Evolutionary conservation across 108 stramenopile species (phyloP).

Genomic region (Bacterosira constricta): DNA sequence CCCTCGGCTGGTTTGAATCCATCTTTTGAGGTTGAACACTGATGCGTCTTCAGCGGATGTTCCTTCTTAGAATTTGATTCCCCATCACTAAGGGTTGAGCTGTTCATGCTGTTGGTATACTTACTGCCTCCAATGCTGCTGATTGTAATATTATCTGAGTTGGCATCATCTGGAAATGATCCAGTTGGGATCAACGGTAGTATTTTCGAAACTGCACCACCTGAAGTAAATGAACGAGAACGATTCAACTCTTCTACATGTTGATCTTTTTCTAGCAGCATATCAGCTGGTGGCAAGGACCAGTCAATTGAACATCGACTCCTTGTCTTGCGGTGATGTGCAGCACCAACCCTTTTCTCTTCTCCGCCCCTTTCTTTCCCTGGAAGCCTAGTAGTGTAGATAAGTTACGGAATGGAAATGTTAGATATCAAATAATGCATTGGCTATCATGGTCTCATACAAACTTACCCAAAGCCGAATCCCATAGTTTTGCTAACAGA

Average conservation of each 20-base stretch:
- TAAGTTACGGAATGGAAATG: not conserved
- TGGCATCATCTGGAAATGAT: conserved; percentile 34
- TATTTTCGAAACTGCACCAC: not conserved
- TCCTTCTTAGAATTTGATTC: conserved; percentile 1
- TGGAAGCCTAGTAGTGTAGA: not conserved
- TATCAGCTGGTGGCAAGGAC: conserved; percentile 71
- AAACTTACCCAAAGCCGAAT: conserved; percentile 55
- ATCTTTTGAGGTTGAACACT: not conserved
- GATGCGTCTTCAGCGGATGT: conserved; percentile 37
- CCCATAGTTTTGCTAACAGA: conserved; percentile 71
- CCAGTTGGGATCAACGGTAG: conserved; percentile 25
- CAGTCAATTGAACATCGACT: conserved; percentile 87
- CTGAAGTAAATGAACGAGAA: conserved; percentile 8
- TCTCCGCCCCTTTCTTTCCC: conserved; percentile 55
- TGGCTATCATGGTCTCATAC: too few relatives aligned
- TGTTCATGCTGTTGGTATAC: not conserved
- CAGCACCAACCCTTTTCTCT: conserved; percentile 67
- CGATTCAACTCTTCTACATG: conserved; percentile 47
- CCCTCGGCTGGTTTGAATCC: not conserved
- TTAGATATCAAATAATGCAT: too few relatives aligned
- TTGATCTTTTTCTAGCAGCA: conserved; percentile 48
- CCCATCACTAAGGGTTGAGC: not conserved
- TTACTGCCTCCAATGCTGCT: conserved; percentile 1
- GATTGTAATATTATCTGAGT: conserved; percentile 4
- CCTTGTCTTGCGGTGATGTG: conserved; percentile 83